Conservation (phyloP, 441 rosid species). For the Metrosideros polymorpha region DNA sequence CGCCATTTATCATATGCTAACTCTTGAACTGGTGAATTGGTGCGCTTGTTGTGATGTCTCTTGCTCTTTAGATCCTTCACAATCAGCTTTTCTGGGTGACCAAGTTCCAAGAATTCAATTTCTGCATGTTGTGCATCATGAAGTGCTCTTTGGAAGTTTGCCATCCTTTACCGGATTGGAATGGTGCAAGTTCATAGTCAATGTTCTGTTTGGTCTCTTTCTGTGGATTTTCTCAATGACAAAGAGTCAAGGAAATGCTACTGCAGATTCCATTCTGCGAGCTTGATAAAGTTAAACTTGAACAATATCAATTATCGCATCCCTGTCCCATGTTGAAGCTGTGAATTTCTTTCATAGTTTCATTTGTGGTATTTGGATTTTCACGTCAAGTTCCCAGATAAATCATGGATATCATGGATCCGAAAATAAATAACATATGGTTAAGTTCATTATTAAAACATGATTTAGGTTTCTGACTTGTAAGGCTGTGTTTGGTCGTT, state of each 20-base stretch:
- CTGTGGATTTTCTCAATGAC: not conserved
- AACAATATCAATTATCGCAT: not conserved
- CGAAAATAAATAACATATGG: not conserved
- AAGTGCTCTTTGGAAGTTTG: not conserved
- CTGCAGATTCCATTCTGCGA: not conserved
- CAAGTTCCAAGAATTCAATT: not conserved
- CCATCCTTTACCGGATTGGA: not conserved
- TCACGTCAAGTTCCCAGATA: not conserved
- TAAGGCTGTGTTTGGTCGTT: too few species aligned
- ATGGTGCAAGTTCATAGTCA: not conserved
- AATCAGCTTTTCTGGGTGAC: not conserved
- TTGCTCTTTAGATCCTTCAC: not conserved
- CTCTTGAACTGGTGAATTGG: not conserved
- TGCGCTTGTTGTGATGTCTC: not conserved
- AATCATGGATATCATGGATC: not conserved
- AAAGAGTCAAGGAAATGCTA: not conserved
- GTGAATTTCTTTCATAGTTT: not conserved
- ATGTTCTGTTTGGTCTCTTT: not conserved
- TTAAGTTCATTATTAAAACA: not conserved
- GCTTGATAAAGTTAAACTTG: not conserved
- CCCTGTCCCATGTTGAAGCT: not conserved
- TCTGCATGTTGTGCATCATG: not conserved
- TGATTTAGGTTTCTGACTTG: not conserved
- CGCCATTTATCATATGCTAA: not conserved
- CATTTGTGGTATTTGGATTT: not conserved